Base-by-base conservation (phyloP, 495 filamentous ascomycete genomes). In the Thozetella sp. region DNA sequence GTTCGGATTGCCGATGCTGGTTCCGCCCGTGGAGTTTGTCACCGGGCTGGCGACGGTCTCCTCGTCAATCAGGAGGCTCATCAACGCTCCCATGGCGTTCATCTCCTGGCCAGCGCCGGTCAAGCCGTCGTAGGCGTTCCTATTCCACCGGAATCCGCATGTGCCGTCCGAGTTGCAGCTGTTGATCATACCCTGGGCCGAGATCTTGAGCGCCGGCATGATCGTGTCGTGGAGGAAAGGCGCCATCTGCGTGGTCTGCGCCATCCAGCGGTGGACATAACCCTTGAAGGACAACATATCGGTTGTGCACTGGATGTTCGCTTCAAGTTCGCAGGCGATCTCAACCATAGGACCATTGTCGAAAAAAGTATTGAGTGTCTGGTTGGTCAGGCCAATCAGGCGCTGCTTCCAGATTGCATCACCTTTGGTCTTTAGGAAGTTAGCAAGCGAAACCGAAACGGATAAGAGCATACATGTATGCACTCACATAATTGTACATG, bases 271-370 rank as follows among this genome's bases (percentile, higher is more conserved):
- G 19, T 89, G 76, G 4, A 93, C 75, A 70, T 91, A 91, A 43
- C 87, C 86, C 70, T 93, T 94, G 84, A 89, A 93, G 45, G 88
- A 90, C 17, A 78, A 78, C 73, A 90, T 86, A 63, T 93, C 90
- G 20, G 83, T 82, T 70, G 85, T 83, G 75, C 89, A 91, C 2
- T 66, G 74, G 25, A 72, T 62, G 2, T 64, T 64, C 66, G 76
- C 34, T 74, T 64, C 24, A 59, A 66, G 66, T 64, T 93, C 90
- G 74, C 91, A 93, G 12, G 84, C 75, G 40, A 80, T 61, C 66
- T 93, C 91, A 55, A 77, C 75, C 17, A 79, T 67, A 22, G 73
- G 67, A 22, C 81, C 79, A 17, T 74, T 46, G 3, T 77, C 71
- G 64, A 81, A 82, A 70, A 92, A 93, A 67, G 83, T 79, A 0